Base-by-base conservation (phyloP, 352 stramenopile genomes). In the Pythium insidiosum region DNA sequence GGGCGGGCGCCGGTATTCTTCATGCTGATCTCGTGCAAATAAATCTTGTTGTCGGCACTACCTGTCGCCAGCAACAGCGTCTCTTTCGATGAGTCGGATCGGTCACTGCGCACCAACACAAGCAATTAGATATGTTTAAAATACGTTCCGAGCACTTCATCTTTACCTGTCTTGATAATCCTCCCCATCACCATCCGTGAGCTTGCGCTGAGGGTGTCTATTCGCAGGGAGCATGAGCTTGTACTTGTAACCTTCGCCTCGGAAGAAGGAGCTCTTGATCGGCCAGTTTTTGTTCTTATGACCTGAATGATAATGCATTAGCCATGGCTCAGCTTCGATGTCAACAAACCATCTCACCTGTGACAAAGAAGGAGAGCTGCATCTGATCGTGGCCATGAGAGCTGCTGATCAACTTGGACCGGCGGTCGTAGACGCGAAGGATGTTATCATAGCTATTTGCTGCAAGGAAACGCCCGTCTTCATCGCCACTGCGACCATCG, bases 221-320 rank as follows among this genome's bases (percentile, higher is more conserved):
- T 64, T 71, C 6, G 62, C 59, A n/a, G 80, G 73, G 15, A 90
- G 50, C 29, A 60, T 52, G 15, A 93, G 60, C 58, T 90, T 90
- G 63, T 93, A 90, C 53, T 88, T 89, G 67, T 88, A 81, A 16
- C 80, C 80, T 46, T 90, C 81, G 7, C 81, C 81, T 29, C 78
- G 73, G 59, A 94, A 95, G 51, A 95, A 95, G 3, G 76, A 78
- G 53, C 80, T 93, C 52, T 90, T 91, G 49, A 95, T 93, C 6
- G 83, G 83, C 83, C 83, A 95, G 53, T 94, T 93, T 61, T 92
- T 95, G 66, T 91, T 95, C 53, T 89, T 91, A 59, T 95, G 80
- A 38, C 83, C 53, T 50, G 16, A 18, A 42, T 12, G 12, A n/a
- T 9, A 28, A 7, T 26, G 10, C 28, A 33, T 15, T 15, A 33